Evolutionary conservation across 805 yeast species (phyloP).

Genomic region (Saturnispora bothae): DNA sequence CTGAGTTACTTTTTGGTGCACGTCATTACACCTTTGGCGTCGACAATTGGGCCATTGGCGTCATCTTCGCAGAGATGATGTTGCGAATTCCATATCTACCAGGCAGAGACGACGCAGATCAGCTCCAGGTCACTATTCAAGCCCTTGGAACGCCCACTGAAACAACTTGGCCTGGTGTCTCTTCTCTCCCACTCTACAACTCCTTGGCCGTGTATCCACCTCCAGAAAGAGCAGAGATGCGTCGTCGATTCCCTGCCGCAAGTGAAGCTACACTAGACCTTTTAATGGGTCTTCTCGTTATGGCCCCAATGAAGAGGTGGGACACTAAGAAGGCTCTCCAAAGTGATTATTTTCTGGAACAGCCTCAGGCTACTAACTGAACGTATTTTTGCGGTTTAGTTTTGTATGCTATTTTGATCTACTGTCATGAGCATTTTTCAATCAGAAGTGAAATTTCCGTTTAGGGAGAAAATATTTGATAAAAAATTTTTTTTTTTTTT

Average conservation of each 20-base stretch:
- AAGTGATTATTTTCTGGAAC: slow-evolving; percentile 59
- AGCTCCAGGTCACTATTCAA: slow-evolving; percentile 83
- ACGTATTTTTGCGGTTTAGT: too few relatives aligned
- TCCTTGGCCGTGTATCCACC: slow-evolving; percentile 69
- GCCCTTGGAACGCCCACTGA: slow-evolving; percentile 97
- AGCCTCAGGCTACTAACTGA: slow-evolving; percentile 44
- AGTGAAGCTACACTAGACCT: slow-evolving; percentile 74
- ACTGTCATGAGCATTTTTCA: too few relatives aligned
- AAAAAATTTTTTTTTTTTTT: background rate
- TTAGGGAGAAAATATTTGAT: too few relatives aligned
- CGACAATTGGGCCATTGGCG: slow-evolving; percentile 95
- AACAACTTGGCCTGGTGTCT: slow-evolving; percentile 81
- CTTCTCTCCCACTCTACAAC: slow-evolving; percentile 66
- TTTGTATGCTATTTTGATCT: too few relatives aligned
- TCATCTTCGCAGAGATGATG: slow-evolving; percentile 94
- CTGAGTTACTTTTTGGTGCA: slow-evolving; percentile 84
- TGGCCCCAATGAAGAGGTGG: slow-evolving; percentile 73
- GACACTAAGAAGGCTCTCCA: slow-evolving; percentile 52
- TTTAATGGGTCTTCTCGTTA: slow-evolving; percentile 56
- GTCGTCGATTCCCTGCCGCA: slow-evolving; percentile 83
- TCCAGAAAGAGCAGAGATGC: slow-evolving; percentile 69
- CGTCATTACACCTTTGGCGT: slow-evolving; percentile 81
- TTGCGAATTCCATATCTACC: slow-evolving; percentile 90
- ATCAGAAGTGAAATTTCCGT: too few relatives aligned
- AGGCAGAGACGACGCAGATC: slow-evolving; percentile 84